Evolutionary conservation across 2,329 filamentous ascomycete species (phyloP), one percentile per base, ranked within the genome.

Genomic region (Coniella lustricola): DNA sequence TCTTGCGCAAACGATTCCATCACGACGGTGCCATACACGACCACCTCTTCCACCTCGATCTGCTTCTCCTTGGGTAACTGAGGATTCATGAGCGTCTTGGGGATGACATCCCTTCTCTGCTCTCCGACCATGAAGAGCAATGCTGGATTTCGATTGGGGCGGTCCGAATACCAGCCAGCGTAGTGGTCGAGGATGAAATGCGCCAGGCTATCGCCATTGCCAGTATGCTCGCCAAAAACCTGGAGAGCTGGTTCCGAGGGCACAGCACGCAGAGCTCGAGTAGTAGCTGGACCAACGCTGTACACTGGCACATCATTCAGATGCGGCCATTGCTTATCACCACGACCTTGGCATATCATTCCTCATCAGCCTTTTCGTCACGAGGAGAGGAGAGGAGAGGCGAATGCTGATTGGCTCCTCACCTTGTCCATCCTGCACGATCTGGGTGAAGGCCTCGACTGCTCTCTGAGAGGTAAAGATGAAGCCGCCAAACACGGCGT

Each of bases 61-160:
- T 77, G 71, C 45, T 66, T 64, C 13, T 70, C 60, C 0, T 62
- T 54, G 0, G 75, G 64, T 8, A 90, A 66, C 0, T 62, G 57
- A 0, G 70, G 61, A 34, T 78, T 75, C 72, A 82, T 86, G 33
- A 97, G 70, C 1, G 80, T 88, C 57, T 79, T 87, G 1, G 93
- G 90, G 54, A 98, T 95, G 55, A 95, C 81, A 63, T 97, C 93
- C 38, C 93, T 74, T 47, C 90, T 79, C 62, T 90, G 87, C 62
- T 96, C 91, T 17, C 93, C 93, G 0, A 95, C 90, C 13, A 94
- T 76, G 64, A 97, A 98, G 1, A 97, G 69, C 4, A 97, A 64
- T 0, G 85, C 77, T 0, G 80, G 76, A 1, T 78, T 81, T 57
- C 81, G 80, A 13, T 56, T 58, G 10, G 62, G 42, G 43, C 65